Conservation (phyloP, 106 monocot genomes). For the Dendrobium nobile region DNA sequence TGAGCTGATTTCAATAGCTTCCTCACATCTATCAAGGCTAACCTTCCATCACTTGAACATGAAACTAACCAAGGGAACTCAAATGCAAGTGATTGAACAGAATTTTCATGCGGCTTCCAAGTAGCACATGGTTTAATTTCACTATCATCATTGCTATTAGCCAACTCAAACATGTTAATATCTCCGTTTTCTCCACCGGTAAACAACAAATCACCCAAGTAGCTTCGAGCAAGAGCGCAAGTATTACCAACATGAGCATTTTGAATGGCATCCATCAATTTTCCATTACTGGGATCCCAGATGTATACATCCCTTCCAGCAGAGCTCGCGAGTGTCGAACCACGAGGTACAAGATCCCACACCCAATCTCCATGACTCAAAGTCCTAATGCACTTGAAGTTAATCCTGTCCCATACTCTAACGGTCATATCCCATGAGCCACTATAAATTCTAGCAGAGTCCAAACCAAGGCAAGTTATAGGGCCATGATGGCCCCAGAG, state of each 20-base stretch:
- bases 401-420: conserved; percentile 53
- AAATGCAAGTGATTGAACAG: conserved; percentile 65
- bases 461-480: conserved; percentile 69
- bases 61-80: conserved; percentile 93
- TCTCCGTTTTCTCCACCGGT: conserved; percentile 75
- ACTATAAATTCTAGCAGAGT: conserved; percentile 59
- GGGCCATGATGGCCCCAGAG: conserved; percentile 87
- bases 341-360: conserved; percentile 56
- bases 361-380: conserved; percentile 75
- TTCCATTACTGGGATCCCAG: conserved; percentile 51
- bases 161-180: conserved; percentile 57
- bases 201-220: conserved; percentile 61
- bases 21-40: conserved; percentile 70
- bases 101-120: conserved; percentile 56
- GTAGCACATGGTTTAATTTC: conserved; percentile 30
- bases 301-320: conserved; percentile 59
- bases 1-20: conserved; percentile 37
- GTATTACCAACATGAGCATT: conserved; percentile 48
- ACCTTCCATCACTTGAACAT: conserved; percentile 61
- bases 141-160: not conserved
- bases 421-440: conserved; percentile 89
- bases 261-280: conserved; percentile 18
- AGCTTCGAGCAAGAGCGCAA: conserved; percentile 45
- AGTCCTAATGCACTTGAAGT: conserved; percentile 42
- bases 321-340: conserved; percentile 55